Conservation (phyloP, 2,329 filamentous ascomycete genomes). For the Cladophialophora bantiana region DNA sequence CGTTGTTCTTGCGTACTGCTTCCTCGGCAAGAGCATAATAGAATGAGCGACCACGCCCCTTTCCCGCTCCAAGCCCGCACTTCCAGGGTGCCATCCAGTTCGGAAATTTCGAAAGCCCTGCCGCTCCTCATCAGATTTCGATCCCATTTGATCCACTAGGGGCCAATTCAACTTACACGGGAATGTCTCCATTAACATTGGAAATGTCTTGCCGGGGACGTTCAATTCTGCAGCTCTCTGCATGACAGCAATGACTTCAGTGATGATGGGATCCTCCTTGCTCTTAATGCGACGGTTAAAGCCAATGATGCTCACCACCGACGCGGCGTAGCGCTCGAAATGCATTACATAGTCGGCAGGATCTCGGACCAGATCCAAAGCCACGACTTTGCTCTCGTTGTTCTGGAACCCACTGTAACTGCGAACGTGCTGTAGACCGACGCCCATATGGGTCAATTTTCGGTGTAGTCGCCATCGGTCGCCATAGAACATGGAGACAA, state of each 20-base stretch:
- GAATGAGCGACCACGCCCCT: constrained; percentile 58
- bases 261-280: constrained; percentile 64
- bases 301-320: constrained; percentile 51
- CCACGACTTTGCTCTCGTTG: constrained; percentile 64
- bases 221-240: constrained; percentile 64
- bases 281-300: constrained; percentile 50
- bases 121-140: neutral
- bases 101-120: constrained; percentile 56
- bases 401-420: constrained; percentile 63
- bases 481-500: constrained; percentile 55
- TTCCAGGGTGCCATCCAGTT: constrained; percentile 60
- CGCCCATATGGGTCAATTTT: constrained; percentile 61
- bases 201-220: constrained; percentile 63
- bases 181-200: constrained; percentile 65
- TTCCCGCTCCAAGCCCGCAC: constrained; percentile 53
- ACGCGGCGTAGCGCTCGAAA: constrained; percentile 52
- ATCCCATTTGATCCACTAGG: neutral
- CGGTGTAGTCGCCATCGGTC: constrained; percentile 52
- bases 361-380: constrained; percentile 48
- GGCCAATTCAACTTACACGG: constrained; percentile 41
- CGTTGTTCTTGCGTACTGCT: constrained; percentile 51
- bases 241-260: constrained; percentile 67
- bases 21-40: constrained; percentile 62
- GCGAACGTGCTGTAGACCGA: constrained; percentile 63
- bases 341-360: constrained; percentile 49